Evolutionary conservation across 352 stramenopile genomes (phyloP), one percentile per base, ranked within the genome.

Genomic region (Globisporangium paddicum): DNA sequence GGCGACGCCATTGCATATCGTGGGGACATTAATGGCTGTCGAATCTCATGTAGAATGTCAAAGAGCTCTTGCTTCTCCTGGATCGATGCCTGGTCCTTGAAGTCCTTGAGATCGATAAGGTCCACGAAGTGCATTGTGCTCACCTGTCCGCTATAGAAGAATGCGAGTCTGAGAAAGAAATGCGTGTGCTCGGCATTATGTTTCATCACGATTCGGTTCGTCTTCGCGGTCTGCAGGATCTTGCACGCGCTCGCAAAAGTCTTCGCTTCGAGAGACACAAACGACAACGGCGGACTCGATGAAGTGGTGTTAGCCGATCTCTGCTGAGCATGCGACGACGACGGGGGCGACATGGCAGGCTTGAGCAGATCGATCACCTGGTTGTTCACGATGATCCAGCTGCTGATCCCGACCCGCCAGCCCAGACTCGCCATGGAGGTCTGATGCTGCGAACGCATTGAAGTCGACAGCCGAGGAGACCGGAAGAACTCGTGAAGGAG

Each of bases 371-470:
- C 81, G 32, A 86, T 67, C 7, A 66, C 69, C 30, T 79, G 64
- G 57, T 89, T 88, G 63, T 85, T 79, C 13, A 88, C 75, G 60
- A 90, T 62, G 46, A 89, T 75, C 81, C 81, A 90, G 37, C 76
- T 87, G 53, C 81, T 90, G 32, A 89, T 72, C 6, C 78, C 81
- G 2, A 90, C 45, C 42, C 66, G 52, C 78, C 76, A 90, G 41
- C 51, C 59, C 23, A 19, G 45, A 23, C 14, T 53, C 4, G 50
- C 34, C 30, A 55, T 49, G 7, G 23, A 49, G 19, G 47, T 28
- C 1, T 26, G n/a, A n/a, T n/a, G 52, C 37, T 63, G 56, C 58
- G 40, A 64, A 23, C n/a, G 38, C 26, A 52, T 26, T 14, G 38
- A 37, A 16, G n/a, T 23, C 9, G 32, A 8, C 6, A 23, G 32